Conservation (phyloP, 2,329 filamentous ascomycete species). For the Scedosporium minutisporum region DNA sequence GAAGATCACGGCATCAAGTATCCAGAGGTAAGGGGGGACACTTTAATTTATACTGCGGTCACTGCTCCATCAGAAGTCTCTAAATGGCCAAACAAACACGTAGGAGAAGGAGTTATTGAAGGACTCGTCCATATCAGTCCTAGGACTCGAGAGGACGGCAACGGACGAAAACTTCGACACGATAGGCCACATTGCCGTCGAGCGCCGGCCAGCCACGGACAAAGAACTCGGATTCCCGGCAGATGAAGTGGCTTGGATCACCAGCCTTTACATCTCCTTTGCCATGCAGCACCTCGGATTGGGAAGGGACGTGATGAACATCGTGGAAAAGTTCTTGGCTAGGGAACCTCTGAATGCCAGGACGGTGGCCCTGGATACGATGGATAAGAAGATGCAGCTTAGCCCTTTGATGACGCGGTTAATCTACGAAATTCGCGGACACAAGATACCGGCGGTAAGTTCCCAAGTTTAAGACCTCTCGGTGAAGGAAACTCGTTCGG, state of each 20-base stretch:
- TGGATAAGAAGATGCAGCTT: slow-evolving; percentile 18
- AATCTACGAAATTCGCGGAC: slow-evolving; percentile 18
- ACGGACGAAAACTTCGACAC: slow-evolving; percentile 22
- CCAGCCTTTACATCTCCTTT: slow-evolving; percentile 30
- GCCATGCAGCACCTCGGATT: slow-evolving; percentile 25
- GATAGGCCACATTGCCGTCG: slow-evolving; percentile 30
- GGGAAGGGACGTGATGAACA: slow-evolving; percentile 25
- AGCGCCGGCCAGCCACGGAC: slow-evolving; percentile 21
- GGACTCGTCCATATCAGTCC: slow-evolving; percentile 24
- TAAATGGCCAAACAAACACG: slow-evolving; percentile 4
- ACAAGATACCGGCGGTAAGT: slow-evolving; percentile 16
- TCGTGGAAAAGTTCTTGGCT: slow-evolving; percentile 21
- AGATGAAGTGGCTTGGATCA: slow-evolving; percentile 25
- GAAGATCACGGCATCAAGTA: background rate
- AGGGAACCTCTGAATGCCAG: slow-evolving; percentile 22
- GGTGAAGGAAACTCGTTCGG: background rate
- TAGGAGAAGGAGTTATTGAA: slow-evolving; percentile 22
- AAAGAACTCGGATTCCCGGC: slow-evolving; percentile 19
- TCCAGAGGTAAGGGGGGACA: background rate
- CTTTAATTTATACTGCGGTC: background rate
- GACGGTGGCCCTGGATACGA: slow-evolving; percentile 26
- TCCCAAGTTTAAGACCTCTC: background rate
- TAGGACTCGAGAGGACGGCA: slow-evolving; percentile 18
- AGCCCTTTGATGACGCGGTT: slow-evolving; percentile 13
- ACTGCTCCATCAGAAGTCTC: background rate